A percentile compares a stretch with the other conserved stretches of the same genome.
Evolutionary conservation across 352 stramenopile species (phyloP).

Genomic region (Phytophthora tentaculata): DNA sequence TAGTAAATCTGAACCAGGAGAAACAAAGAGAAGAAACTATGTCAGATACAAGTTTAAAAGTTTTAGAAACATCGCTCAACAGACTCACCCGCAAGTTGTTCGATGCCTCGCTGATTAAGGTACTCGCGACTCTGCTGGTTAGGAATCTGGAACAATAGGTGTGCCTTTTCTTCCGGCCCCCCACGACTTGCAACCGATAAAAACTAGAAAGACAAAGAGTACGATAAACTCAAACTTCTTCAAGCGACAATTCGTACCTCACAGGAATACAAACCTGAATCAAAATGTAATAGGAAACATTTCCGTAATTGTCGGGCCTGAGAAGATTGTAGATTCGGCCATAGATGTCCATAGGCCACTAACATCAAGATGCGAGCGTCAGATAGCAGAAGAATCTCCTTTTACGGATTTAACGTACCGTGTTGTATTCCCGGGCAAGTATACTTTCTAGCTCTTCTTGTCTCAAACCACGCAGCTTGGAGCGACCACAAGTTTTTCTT

Average conservation of each 20-base stretch:
- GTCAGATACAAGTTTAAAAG: neutral
- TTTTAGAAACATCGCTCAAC: neutral
- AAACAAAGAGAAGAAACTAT: neutral
- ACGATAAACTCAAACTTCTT: conserved; percentile 12
- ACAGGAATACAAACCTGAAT: conserved; percentile 47
- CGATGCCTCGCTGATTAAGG: conserved; percentile 44
- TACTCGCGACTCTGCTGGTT: conserved; percentile 36
- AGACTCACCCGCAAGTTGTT: conserved; percentile 56
- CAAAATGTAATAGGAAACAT: conserved; percentile 68
- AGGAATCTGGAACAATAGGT: conserved; percentile 56
- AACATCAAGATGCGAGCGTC: conserved; percentile 1
- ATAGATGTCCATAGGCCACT: conserved; percentile 58
- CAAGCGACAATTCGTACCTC: neutral
- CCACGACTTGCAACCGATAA: conserved; percentile 55
- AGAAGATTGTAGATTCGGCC: conserved; percentile 53
- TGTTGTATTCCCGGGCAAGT: conserved; percentile 52
- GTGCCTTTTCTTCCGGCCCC: conserved; percentile 52
- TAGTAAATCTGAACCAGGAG: conserved; percentile 44
- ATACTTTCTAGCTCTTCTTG: conserved; percentile 65
- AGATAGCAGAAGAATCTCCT: too few relatives aligned
- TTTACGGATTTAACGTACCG: too few relatives aligned
- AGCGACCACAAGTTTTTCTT: conserved; percentile 46
- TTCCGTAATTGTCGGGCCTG: conserved; percentile 62
- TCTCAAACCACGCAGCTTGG: conserved; percentile 54
- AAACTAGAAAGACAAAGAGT: conserved; percentile 25